These are phyloP conservation scores for Coemansia sp. DNA, from an alignment of 371 early-diverging fungal genomes.

Conservation along the genomic window DNA sequence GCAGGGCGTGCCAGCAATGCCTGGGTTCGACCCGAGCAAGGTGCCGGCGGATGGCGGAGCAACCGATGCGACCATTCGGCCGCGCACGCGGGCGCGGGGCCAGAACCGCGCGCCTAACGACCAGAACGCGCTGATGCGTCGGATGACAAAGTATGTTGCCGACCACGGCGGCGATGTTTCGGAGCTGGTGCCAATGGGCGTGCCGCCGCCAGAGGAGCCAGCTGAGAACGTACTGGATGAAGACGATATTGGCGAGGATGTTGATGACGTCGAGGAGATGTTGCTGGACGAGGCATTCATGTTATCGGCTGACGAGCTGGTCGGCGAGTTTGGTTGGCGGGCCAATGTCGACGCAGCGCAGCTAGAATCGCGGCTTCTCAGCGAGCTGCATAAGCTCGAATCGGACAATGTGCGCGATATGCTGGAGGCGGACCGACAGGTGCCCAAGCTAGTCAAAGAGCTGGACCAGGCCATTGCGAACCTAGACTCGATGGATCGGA, in stretches of 20 bases:
- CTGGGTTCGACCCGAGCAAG: conserved; percentile 20
- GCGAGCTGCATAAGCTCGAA: conserved; percentile 68
- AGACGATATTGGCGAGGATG: conserved; percentile 28
- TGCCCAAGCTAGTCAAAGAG: conserved; percentile 74
- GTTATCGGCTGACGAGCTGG: conserved; percentile 61
- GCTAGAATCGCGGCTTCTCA: conserved; percentile 60
- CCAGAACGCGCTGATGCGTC: conserved; percentile 39
- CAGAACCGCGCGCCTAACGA: conserved; percentile 29
- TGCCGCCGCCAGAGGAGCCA: conserved; percentile 20
- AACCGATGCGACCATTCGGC: conserved; percentile 9
- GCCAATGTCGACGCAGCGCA: conserved; percentile 68
- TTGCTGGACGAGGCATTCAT: conserved; percentile 56
- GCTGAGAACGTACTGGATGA: conserved; percentile 5
- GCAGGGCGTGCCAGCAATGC: conserved; percentile 19
- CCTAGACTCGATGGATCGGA: conserved; percentile 79
- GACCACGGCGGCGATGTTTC: conserved; percentile 48
- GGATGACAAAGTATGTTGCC: conserved; percentile 47
- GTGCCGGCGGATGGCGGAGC: conserved; percentile 4
- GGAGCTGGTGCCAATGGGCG: conserved; percentile 38
- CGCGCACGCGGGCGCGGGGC: conserved; percentile 20
- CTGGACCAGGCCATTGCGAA: conserved; percentile 78
- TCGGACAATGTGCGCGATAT: conserved; percentile 83
- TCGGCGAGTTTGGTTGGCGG: conserved; percentile 68
- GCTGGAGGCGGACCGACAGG: conserved; percentile 85
- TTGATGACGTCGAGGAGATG: conserved; percentile 51